Conservation (phyloP, 768 basidiomycete genomes). For the Punctularia strigosozonata region DNA sequence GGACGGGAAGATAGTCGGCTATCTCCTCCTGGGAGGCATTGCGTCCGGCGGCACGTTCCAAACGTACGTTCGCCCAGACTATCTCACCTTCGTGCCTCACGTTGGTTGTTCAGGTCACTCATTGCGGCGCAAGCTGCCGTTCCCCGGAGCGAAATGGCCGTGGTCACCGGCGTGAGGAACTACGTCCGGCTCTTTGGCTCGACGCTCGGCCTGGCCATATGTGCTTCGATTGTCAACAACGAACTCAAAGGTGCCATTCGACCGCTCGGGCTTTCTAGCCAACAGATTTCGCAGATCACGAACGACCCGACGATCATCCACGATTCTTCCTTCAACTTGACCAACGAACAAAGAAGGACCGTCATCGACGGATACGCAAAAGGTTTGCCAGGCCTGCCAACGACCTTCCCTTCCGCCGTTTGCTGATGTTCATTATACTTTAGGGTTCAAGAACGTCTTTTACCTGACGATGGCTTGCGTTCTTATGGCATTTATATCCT, state of each 20-base stretch:
- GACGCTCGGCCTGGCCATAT: constrained; percentile 24
- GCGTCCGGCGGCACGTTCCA: constrained; percentile 22
- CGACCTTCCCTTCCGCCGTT: too few relatives aligned
- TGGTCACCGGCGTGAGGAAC: constrained; percentile 12
- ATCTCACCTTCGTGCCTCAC: constrained; percentile 1
- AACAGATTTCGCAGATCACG: constrained; percentile 5
- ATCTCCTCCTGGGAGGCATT: constrained; percentile 22
- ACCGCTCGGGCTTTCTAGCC: constrained; percentile 3
- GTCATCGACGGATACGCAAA: constrained; percentile 9
- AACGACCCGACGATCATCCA: constrained; percentile 12
- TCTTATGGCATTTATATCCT: constrained; percentile 6
- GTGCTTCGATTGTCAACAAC: constrained; percentile 16
- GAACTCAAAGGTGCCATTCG: constrained; percentile 4
- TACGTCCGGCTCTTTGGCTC: constrained; percentile 27
- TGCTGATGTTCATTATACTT: too few relatives aligned
- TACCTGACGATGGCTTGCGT: constrained; percentile 9
- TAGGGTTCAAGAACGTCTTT: constrained; percentile 11
- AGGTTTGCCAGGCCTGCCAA: too few relatives aligned
- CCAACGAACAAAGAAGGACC: background rate
- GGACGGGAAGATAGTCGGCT: constrained; percentile 20
- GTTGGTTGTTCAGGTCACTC: constrained; percentile 15
- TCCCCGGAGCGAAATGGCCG: constrained; percentile 10
- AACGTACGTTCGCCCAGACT: constrained; percentile 1
- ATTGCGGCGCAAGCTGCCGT: constrained; percentile 23
- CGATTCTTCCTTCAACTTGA: constrained; percentile 4